Percentiles rank a stretch among this genome's conserved stretches.
phyloP scores from a whole-genome alignment of 495 filamentous ascomycete species.

The Talaromyces proteolyticus region DNA sequence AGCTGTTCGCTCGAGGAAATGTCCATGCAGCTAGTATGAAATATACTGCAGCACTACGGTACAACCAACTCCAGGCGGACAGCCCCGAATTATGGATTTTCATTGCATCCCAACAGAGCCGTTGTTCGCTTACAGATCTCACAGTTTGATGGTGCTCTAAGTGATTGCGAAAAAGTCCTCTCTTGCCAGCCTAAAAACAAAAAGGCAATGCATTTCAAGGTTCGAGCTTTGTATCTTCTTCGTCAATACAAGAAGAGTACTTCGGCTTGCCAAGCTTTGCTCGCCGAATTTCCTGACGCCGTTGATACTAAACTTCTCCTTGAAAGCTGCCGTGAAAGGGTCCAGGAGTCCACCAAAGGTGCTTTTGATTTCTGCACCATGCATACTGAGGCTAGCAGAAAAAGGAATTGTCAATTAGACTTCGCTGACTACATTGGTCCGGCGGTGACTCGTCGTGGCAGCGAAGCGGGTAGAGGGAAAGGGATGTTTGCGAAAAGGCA shows the following conservation, averaged over 20 bases:
- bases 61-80: not conserved
- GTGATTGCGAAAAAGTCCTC: not conserved
- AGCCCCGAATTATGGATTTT: not conserved
- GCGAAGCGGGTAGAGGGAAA: not conserved
- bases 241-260: not conserved
- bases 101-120: not conserved
- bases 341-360: not conserved
- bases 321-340: not conserved
- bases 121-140: not conserved
- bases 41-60: not conserved
- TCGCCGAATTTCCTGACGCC: not conserved
- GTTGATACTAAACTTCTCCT: not conserved
- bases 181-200: not conserved
- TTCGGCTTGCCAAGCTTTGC: not conserved
- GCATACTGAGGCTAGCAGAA: not conserved
- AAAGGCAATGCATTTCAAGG: not conserved
- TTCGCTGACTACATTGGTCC: not conserved
- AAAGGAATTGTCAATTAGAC: not conserved
- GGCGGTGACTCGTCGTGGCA: not conserved
- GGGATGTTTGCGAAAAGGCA: not conserved
- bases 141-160: not conserved
- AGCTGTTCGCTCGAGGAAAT: constrained; percentile 32
- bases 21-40: not conserved
- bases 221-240: not conserved
- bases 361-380: not conserved